A percentile compares a stretch with the other conserved stretches of the same genome.
phyloP scores from a whole-genome alignment of 2,329 filamentous ascomycete species.

The Claviceps sp. region DNA sequence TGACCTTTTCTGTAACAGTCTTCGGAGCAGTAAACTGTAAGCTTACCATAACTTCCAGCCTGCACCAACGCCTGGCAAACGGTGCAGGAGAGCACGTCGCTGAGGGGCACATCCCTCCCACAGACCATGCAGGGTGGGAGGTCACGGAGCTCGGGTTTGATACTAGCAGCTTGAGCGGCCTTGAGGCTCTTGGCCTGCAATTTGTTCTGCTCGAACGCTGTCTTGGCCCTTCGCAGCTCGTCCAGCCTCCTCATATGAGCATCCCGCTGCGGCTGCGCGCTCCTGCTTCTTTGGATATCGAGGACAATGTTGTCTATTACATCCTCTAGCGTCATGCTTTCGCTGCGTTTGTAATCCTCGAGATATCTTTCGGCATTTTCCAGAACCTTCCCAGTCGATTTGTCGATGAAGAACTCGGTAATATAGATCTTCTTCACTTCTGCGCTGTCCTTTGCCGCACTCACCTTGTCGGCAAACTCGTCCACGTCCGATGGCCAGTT shows the following conservation, averaged over 20 bases:
- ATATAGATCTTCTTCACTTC: constrained; percentile 26
- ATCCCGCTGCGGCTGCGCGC: constrained; percentile 23
- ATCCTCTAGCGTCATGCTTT: constrained; percentile 18
- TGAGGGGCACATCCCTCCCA: constrained; percentile 17
- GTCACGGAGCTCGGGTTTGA: constrained; percentile 21
- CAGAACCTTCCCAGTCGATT: constrained; percentile 19
- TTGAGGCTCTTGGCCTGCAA: constrained; percentile 23
- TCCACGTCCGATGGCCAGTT: constrained; percentile 21
- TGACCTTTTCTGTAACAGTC: constrained; percentile 26
- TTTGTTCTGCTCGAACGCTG: constrained; percentile 33
- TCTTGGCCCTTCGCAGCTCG: constrained; percentile 34
- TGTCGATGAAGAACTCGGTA: constrained; percentile 27
- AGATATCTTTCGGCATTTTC: constrained; percentile 25
- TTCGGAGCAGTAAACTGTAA: constrained; percentile 32
- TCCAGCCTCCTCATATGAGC: constrained; percentile 26
- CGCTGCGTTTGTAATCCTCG: constrained; percentile 20
- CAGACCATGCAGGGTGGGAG: constrained; percentile 29
- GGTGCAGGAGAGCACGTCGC: constrained; percentile 28
- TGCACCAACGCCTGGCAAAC: constrained; percentile 30
- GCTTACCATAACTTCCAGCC: constrained; percentile 20
- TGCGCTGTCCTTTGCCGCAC: constrained; percentile 17
- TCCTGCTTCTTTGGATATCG: constrained; percentile 18
- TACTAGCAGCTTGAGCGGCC: constrained; percentile 14
- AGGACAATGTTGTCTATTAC: constrained; percentile 21
- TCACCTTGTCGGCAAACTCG: constrained; percentile 20